phyloP scores from a whole-genome alignment of 2,329 filamentous ascomycete species.

The Botrytis byssoidea region DNA sequence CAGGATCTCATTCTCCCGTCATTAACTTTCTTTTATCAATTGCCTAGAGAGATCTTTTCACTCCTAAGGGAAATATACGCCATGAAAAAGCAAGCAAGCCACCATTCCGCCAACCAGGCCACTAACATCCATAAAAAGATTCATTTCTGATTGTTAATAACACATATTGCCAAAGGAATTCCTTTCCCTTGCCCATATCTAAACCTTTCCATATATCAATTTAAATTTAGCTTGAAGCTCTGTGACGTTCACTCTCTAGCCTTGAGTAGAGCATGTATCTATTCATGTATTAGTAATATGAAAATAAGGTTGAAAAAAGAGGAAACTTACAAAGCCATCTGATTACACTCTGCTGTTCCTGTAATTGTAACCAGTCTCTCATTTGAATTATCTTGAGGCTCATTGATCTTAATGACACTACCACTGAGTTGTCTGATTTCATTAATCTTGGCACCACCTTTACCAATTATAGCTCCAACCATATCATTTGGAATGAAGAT shows the following conservation, averaged over 20 bases:
- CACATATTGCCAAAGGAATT: neutral
- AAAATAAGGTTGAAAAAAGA: neutral
- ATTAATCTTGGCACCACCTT: constrained; percentile 95
- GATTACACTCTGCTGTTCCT: constrained; percentile 96
- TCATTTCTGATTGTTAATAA: constrained; percentile 6
- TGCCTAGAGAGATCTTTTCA: neutral
- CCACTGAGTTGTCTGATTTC: constrained; percentile 96
- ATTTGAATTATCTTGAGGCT: constrained; percentile 98
- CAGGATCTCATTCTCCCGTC: neutral
- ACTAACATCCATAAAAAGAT: constrained; percentile 1
- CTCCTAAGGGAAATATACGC: neutral
- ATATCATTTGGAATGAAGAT: constrained; percentile 99
- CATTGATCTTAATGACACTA: constrained; percentile 99
- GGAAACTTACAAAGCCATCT: constrained; percentile 83
- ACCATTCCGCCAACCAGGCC: neutral
- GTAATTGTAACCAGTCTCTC: constrained; percentile 98
- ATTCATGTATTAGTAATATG: neutral
- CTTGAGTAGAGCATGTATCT: constrained; percentile 84
- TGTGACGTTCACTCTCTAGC: constrained; percentile 63
- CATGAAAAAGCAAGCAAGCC: constrained; percentile 5
- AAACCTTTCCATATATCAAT: neutral
- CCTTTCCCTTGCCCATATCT: neutral
- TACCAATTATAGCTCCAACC: constrained; percentile 60
- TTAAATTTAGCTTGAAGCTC: constrained; percentile 29
- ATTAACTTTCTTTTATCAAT: constrained; percentile 8